Conservation (phyloP, 2,329 filamentous ascomycete genomes). For the Colletotrichum agaves region DNA sequence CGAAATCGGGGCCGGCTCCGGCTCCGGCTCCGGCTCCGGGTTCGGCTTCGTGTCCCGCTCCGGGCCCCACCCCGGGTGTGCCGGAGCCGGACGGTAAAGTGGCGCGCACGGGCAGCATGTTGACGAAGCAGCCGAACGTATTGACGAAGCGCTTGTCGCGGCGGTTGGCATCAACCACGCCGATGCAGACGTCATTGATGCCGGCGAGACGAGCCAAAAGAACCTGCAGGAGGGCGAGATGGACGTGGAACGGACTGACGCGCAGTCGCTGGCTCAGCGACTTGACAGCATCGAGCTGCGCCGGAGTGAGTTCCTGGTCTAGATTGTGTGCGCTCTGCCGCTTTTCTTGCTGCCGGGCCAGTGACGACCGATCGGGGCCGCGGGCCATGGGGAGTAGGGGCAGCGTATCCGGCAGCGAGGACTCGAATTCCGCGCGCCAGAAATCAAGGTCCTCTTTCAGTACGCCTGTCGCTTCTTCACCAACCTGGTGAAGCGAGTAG, state of each 20-base stretch:
- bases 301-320: background rate
- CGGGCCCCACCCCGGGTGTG: too few species aligned
- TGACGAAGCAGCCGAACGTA: slow-evolving; percentile 59
- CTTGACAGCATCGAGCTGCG: background rate
- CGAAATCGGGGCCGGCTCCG: too few species aligned
- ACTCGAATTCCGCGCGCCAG: slow-evolving; percentile 43
- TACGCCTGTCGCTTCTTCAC: slow-evolving; percentile 42
- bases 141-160: slow-evolving; percentile 43
- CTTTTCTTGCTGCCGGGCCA: background rate
- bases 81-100: slow-evolving; percentile 20
- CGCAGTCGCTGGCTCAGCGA: background rate
- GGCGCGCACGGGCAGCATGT: slow-evolving; percentile 59
- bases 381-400: slow-evolving; percentile 47
- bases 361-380: background rate
- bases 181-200: slow-evolving; percentile 55
- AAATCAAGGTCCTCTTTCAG: slow-evolving; percentile 46
- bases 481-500: slow-evolving; percentile 47
- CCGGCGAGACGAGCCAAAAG: background rate
- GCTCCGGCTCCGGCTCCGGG: too few species aligned
- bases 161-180: slow-evolving; percentile 58
- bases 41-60: too few species aligned
- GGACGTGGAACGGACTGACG: slow-evolving; percentile 55
- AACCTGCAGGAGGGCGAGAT: slow-evolving; percentile 50
- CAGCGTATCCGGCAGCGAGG: slow-evolving; percentile 42
- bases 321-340: background rate